Conservation (phyloP, 2,329 filamentous ascomycete genomes). For the Penicillium sclerotigenum region DNA sequence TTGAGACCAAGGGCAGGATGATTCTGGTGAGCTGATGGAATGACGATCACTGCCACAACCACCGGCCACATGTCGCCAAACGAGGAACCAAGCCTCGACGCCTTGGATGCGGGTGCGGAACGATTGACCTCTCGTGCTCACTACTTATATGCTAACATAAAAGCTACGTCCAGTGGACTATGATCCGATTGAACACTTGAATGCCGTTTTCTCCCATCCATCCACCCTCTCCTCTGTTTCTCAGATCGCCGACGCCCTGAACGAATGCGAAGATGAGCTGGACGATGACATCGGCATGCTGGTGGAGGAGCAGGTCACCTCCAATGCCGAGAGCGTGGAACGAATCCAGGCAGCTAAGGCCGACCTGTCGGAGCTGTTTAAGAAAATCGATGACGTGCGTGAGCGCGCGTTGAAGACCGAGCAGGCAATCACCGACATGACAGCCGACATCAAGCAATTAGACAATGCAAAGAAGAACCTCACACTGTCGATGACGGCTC, state of each 20-base stretch:
- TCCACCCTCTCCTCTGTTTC: constrained; percentile 75
- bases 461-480: constrained; percentile 96
- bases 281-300: constrained; percentile 72
- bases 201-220: constrained; percentile 87
- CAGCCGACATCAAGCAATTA: constrained; percentile 94
- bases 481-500: constrained; percentile 93
- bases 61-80: constrained; percentile 40
- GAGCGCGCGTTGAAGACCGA: constrained; percentile 88
- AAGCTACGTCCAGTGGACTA: constrained; percentile 64
- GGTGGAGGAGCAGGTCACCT: constrained; percentile 72
- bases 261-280: constrained; percentile 75
- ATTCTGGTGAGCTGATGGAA: constrained; percentile 32
- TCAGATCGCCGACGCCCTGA: constrained; percentile 70
- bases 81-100: constrained; percentile 37
- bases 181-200: constrained; percentile 88
- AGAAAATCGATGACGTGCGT: constrained; percentile 90
- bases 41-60: constrained; percentile 33
- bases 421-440: constrained; percentile 96
- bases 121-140: constrained; percentile 1
- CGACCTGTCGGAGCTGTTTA: constrained; percentile 85
- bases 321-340: constrained; percentile 80
- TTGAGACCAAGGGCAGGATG: constrained; percentile 19
- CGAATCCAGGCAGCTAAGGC: constrained; percentile 88
- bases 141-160: constrained; percentile 5
- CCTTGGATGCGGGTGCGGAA: constrained; percentile 45